These are phyloP conservation scores for Collybia sp. DNA, from an alignment of 768 basidiomycete species.

Conservation along the genomic window DNA sequence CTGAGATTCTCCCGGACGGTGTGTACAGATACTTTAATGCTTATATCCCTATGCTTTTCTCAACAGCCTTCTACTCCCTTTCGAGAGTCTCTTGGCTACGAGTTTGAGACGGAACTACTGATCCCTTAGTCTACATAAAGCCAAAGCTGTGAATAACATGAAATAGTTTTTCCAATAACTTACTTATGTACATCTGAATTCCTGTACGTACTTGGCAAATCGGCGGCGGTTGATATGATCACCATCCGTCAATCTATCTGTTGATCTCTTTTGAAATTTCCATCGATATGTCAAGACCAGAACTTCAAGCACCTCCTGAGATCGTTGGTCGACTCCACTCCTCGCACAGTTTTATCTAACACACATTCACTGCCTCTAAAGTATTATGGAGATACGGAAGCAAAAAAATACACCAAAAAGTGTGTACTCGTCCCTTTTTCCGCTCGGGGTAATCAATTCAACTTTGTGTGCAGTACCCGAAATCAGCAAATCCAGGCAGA, in stretches of 20 bases:
- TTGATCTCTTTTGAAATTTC: background rate
- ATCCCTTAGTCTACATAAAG: no score
- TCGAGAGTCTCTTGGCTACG: background rate
- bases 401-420: constrained; percentile 97
- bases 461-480: constrained; percentile 59
- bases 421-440: constrained; percentile 26
- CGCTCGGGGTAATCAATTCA: constrained; percentile 10
- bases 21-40: background rate
- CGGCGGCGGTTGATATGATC: no score
- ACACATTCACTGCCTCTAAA: constrained; percentile 23
- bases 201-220: no score
- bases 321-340: constrained; percentile 53
- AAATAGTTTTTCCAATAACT: no score
- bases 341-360: background rate
- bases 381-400: constrained; percentile 97
- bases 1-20: constrained; percentile 26
- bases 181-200: no score
- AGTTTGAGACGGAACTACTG: no score
- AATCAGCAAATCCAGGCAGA: constrained; percentile 96
- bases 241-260: background rate
- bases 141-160: no score
- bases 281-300: constrained; percentile 73
- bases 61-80: no score
- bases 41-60: background rate
- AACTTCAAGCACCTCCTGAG: constrained; percentile 85